Base-by-base conservation (phyloP, 2,329 filamentous ascomycete species). In the Ophiostoma australiae region DNA sequence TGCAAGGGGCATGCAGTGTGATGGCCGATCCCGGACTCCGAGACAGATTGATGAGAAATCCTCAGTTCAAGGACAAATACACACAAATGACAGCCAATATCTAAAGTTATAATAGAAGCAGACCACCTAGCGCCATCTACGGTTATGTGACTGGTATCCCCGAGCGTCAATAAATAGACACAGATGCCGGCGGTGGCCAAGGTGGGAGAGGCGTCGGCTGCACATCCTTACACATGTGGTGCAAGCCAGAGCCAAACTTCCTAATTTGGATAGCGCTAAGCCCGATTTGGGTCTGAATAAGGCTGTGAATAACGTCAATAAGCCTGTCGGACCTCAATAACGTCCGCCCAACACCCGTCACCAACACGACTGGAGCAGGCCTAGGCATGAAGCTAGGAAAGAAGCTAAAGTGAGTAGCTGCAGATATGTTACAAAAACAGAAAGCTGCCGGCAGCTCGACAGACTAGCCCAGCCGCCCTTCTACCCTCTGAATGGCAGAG, bases 201-300 rank as follows among this genome's bases (percentile, higher is more conserved):
- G 52, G n/a, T 15, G 52, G 31, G 52, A 58, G 52, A n/a, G 23
- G 52, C 52, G 48, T 52, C 17, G 48, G 17, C 48, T 52, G 48
- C 4, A 52, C 48, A 52, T 52, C 52, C 11, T 58, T 5, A 58
- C 52, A n/a, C 52, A 58, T 58, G 23, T 23, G 52, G 52, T 58
- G 23, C 52, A 58, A 58, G n/a, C 52, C 52, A 58, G 23, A 11
- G 52, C 52, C 52, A n/a, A 68, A 66, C 44, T 72, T 67, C 73
- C 72, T 71, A 58, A 52, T 74, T 44, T 23, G 70, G 70, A 67
- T 37, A 48, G 71, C 70, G 52, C 73, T 44, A 75, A 75, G 66
- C 76, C 77, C 48, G 6, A 74, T 78, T 76, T 55, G 74, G 78
- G 75, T 74, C 65, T 79, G 76, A 79, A 79, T 79, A 79, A 77